Percentiles rank a stretch among this genome's conserved stretches.
These are phyloP conservation scores for Polyplosphaeria fusca DNA, from an alignment of 495 filamentous ascomycete genomes.

Conservation along the genomic window DNA sequence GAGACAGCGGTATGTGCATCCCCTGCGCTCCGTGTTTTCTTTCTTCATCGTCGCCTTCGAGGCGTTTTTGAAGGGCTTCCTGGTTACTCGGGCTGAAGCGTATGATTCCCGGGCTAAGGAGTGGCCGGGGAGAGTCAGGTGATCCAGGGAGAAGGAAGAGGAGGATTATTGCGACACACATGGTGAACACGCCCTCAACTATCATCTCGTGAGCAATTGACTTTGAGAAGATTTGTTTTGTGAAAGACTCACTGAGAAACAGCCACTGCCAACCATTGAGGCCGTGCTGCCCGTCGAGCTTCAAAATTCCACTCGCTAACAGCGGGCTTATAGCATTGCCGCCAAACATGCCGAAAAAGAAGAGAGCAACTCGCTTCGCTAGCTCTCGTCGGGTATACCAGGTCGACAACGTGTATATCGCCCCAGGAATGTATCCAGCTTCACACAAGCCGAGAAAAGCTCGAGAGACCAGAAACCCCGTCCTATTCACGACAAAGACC, in stretches of 20 bases:
- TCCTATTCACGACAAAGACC: background rate
- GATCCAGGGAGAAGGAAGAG: constrained; percentile 2
- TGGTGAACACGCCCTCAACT: constrained; percentile 6
- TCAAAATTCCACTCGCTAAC: background rate
- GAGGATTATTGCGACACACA: background rate
- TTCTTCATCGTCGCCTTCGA: background rate
- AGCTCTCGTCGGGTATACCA: constrained; percentile 6
- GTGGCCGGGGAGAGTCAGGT: background rate
- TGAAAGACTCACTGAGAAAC: constrained; percentile 1
- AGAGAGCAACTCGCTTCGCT: constrained; percentile 1
- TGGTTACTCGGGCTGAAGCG: background rate
- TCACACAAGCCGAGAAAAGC: constrained; percentile 1
- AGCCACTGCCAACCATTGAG: constrained; percentile 2
- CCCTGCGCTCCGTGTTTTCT: background rate
- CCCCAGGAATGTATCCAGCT: constrained; percentile 7
- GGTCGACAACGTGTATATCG: constrained; percentile 1
- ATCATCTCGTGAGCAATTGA: background rate
- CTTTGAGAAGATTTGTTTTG: background rate
- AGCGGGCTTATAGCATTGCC: constrained; percentile 1
- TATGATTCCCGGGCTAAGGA: background rate
- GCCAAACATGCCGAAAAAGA: constrained; percentile 10
- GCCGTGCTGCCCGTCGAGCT: background rate
- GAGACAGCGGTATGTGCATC: background rate
- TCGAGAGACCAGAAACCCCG: background rate
- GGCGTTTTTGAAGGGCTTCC: background rate